A percentile compares a stretch with the other conserved stretches of the same genome.
Evolutionary conservation across 164 flowering plant species (phyloP).

Genomic region (Umbellularia californica): DNA sequence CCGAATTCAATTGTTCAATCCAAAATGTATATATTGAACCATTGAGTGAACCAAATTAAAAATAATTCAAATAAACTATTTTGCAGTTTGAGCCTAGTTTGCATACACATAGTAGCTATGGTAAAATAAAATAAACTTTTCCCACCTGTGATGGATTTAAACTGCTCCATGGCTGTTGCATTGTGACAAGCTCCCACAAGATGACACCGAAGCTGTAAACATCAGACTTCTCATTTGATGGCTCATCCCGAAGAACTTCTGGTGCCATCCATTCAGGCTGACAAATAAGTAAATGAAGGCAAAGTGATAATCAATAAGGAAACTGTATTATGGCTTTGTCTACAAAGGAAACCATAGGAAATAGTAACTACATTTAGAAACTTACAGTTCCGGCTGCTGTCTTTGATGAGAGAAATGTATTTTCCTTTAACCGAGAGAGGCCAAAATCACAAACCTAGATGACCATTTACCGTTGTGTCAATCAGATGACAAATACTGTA

Average conservation of each 20-base stretch:
- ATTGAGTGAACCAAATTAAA: too few species aligned
- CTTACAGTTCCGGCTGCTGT: constrained; percentile 99
- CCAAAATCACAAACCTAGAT: constrained; percentile 97
- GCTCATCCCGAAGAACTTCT: constrained; percentile 95
- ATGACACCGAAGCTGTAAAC: constrained; percentile 91
- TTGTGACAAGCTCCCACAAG: constrained; percentile 86
- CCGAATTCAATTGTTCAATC: too few species aligned
- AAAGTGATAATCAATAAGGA: neutral
- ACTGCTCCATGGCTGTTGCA: constrained; percentile 91
- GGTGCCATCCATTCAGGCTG: constrained; percentile 99
- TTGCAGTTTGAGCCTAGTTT: too few species aligned
- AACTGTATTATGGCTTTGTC: neutral
- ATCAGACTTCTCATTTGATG: constrained; percentile 92
- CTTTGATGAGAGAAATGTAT: constrained; percentile 95
- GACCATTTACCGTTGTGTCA: constrained; percentile 3
- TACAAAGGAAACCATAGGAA: neutral
- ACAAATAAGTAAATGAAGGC: constrained; percentile 4
- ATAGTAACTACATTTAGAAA: constrained; percentile 8
- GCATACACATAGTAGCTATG: too few species aligned
- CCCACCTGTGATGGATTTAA: constrained; percentile 83
- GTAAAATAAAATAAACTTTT: too few species aligned
- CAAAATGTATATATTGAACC: too few species aligned
- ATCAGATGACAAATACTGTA: neutral
- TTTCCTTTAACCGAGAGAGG: constrained; percentile 89
- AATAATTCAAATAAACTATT: too few species aligned